Percentiles rank a stretch among this genome's conserved stretches.
Conservation (phyloP, 148 eudicot genomes). For the Salicornia ramosissima region DNA sequence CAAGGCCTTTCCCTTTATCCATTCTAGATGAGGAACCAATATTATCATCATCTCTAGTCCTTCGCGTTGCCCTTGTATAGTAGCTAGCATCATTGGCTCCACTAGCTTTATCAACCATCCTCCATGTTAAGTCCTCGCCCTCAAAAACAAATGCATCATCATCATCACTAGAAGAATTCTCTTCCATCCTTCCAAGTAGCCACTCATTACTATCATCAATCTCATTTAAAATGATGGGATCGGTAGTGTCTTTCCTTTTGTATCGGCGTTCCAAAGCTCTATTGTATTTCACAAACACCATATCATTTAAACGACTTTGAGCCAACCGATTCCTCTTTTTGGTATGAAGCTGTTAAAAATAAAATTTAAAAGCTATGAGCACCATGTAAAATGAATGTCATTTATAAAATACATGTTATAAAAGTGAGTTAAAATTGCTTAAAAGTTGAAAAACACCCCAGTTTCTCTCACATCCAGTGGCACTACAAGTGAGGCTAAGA, state of each 20-base stretch:
- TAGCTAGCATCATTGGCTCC: conserved; percentile 5
- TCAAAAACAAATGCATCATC: background rate
- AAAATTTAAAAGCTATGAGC: background rate
- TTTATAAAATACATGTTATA: too few relatives aligned
- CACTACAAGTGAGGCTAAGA: conserved; percentile 19
- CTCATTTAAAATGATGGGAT: background rate
- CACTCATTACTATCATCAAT: conserved; percentile 12
- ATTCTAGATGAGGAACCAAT: background rate
- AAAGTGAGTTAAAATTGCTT: background rate
- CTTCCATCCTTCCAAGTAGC: conserved; percentile 7
- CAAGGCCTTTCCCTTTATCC: background rate
- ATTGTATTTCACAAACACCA: background rate
- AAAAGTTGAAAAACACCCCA: background rate
- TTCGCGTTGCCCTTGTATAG: background rate
- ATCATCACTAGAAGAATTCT: background rate
- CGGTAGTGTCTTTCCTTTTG: background rate
- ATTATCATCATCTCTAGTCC: too few relatives aligned
- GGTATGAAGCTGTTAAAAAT: background rate
- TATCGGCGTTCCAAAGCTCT: background rate
- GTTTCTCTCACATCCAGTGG: conserved; percentile 9
- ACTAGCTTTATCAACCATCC: background rate
- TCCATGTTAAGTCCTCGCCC: background rate
- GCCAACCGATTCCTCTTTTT: background rate
- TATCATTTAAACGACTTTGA: background rate
- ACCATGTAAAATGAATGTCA: too few relatives aligned